phyloP scores from a whole-genome alignment of 371 early-diverging fungal species.

The Mortierella sp. region DNA sequence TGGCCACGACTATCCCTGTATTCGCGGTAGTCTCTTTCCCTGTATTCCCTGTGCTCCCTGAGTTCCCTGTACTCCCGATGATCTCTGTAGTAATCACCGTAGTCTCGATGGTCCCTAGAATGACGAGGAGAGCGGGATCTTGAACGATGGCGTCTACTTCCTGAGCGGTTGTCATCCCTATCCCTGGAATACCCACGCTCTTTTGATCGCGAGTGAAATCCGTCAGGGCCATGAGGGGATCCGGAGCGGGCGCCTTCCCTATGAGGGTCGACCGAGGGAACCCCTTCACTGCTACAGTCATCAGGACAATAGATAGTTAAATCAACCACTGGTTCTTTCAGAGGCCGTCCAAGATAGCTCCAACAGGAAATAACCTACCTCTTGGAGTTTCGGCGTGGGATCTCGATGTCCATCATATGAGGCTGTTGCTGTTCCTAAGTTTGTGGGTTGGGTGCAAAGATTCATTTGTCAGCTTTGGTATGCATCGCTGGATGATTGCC shows the following conservation, averaged over 20 bases:
- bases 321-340: not conserved
- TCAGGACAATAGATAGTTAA: not conserved
- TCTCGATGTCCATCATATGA: conserved; percentile 27
- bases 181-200: conserved; percentile 43
- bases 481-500: not conserved
- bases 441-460: not conserved
- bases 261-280: conserved; percentile 50
- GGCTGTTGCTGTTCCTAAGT: conserved; percentile 28
- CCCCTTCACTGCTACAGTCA: conserved; percentile 20
- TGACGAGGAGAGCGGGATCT: conserved; percentile 60
- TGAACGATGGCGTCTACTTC: conserved; percentile 49
- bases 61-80: conserved; percentile 50
- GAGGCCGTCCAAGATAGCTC: too few species aligned
- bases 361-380: conserved; percentile 16
- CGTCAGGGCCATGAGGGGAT: conserved; percentile 49
- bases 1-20: conserved; percentile 44
- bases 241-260: conserved; percentile 54
- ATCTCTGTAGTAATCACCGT: conserved; percentile 57
- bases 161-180: conserved; percentile 19
- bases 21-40: conserved; percentile 43
- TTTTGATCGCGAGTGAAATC: conserved; percentile 23
- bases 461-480: not conserved
- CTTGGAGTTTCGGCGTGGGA: conserved; percentile 27
- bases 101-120: conserved; percentile 58
- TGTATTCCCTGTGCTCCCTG: too few species aligned